Percentiles rank a stretch among this genome's conserved stretches.
These are phyloP conservation scores for Arthrinium phaeospermum DNA, from an alignment of 2,329 filamentous ascomycete species.

Conservation along the genomic window DNA sequence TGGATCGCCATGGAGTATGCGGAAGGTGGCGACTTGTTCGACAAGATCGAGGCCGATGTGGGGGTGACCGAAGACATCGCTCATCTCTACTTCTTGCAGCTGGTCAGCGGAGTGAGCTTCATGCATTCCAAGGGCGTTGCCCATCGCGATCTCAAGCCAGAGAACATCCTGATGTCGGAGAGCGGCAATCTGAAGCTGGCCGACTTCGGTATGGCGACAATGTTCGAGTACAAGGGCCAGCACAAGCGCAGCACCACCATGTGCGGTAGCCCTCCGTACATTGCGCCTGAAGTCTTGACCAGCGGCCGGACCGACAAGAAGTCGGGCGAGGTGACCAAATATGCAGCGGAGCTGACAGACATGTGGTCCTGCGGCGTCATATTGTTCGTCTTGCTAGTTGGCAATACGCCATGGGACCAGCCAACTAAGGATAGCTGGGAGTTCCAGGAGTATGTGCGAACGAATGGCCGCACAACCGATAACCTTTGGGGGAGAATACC, in stretches of 20 bases:
- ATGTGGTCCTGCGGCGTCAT: conserved; percentile 99
- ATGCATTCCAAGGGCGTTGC: conserved; percentile 97
- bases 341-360: conserved; percentile 81
- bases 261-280: conserved; percentile 95
- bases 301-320: conserved; percentile 55
- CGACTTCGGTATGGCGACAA: conserved; percentile 93
- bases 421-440: conserved; percentile 87
- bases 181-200: conserved; percentile 91
- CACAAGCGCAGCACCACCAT: conserved; percentile 85
- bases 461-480: conserved; percentile 81
- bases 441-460: conserved; percentile 84
- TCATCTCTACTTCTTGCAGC: conserved; percentile 93
- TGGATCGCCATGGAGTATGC: conserved; percentile 99
- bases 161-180: conserved; percentile 89
- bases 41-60: conserved; percentile 98
- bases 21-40: conserved; percentile 93
- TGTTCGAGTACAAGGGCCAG: conserved; percentile 88
- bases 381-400: conserved; percentile 92
- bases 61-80: conserved; percentile 94
- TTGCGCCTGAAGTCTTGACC: conserved; percentile 86
- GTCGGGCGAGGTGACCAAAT: conserved; percentile 60
- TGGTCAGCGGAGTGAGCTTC: conserved; percentile 88
- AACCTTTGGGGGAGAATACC: conserved; percentile 85
- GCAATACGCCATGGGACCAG: conserved; percentile 98
- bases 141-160: conserved; percentile 90